phyloP scores from a whole-genome alignment of 805 yeast species.

The Candida broadrunensis region DNA sequence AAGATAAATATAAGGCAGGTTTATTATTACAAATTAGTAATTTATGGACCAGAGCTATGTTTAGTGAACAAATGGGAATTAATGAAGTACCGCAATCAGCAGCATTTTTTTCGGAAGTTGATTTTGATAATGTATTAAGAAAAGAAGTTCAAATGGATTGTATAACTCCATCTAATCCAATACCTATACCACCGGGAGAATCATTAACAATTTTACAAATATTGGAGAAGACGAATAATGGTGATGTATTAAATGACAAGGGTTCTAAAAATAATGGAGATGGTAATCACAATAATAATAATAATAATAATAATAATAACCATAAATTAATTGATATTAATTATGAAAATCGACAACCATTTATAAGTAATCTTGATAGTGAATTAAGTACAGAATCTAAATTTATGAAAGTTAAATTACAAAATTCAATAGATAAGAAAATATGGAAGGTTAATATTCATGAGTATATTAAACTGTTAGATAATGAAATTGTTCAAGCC shows the following conservation, averaged over 20 bases:
- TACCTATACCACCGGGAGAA: slow-evolving; percentile 75
- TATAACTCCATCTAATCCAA: slow-evolving; percentile 81
- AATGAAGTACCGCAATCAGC: slow-evolving; percentile 88
- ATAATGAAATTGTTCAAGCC: too few relatives aligned
- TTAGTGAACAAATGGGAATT: slow-evolving; percentile 88
- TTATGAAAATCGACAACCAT: slow-evolving; percentile 19
- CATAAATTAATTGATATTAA: background rate
- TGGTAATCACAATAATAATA: background rate
- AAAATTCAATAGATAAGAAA: slow-evolving; percentile 20
- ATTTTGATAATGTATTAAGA: slow-evolving; percentile 81
- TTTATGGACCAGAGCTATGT: slow-evolving; percentile 94
- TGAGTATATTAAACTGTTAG: slow-evolving; percentile 9
- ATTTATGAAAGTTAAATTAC: slow-evolving; percentile 23
- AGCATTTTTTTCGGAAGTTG: slow-evolving; percentile 94
- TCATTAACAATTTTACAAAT: slow-evolving; percentile 59
- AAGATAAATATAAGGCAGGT: slow-evolving; percentile 74
- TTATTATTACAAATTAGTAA: slow-evolving; percentile 85
- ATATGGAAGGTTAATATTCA: slow-evolving; percentile 22
- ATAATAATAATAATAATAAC: slow-evolving; percentile 1
- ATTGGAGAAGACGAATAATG: slow-evolving; percentile 33
- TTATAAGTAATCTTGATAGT: slow-evolving; percentile 24
- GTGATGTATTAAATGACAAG: slow-evolving; percentile 8
- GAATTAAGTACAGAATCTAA: slow-evolving; percentile 13
- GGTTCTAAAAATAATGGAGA: slow-evolving; percentile 1
- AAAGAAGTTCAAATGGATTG: slow-evolving; percentile 93